Percentiles rank a stretch among this genome's conserved stretches.
Conservation (phyloP, 345 rosid species). For the Aegle marmelos region DNA sequence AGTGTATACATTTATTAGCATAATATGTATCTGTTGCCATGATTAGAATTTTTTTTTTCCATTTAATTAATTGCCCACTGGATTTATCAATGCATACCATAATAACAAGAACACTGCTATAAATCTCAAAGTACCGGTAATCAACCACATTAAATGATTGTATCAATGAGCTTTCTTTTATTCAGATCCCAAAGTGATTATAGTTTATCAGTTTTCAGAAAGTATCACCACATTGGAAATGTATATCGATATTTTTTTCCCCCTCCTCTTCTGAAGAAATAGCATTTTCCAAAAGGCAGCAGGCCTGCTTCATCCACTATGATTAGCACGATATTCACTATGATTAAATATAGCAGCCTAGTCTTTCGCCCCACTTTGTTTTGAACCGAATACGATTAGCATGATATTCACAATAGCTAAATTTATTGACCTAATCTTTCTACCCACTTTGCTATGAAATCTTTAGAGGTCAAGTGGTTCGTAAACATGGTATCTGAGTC, state of each 20-base stretch:
- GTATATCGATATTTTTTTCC: too few species aligned
- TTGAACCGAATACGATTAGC: conserved; percentile 6
- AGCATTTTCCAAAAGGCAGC: neutral
- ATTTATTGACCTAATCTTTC: neutral
- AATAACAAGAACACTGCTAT: too few species aligned
- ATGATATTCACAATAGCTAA: neutral
- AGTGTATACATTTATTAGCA: neutral
- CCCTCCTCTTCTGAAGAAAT: neutral
- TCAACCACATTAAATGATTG: too few species aligned
- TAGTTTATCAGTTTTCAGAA: neutral
- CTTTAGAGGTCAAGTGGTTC: neutral
- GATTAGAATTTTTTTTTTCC: too few species aligned
- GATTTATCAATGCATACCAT: too few species aligned
- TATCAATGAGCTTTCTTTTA: too few species aligned
- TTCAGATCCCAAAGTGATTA: neutral
- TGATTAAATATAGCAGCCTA: neutral
- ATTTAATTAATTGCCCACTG: too few species aligned
- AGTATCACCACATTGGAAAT: neutral
- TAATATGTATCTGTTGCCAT: neutral
- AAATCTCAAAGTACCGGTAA: too few species aligned
- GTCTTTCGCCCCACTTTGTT: neutral
- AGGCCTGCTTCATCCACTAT: conserved; percentile 7
- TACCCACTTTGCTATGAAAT: neutral
- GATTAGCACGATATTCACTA: conserved; percentile 8
- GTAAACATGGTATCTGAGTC: neutral